phyloP scores from a whole-genome alignment of 2,329 filamentous ascomycete genomes.

The Cladosporium sp. region DNA sequence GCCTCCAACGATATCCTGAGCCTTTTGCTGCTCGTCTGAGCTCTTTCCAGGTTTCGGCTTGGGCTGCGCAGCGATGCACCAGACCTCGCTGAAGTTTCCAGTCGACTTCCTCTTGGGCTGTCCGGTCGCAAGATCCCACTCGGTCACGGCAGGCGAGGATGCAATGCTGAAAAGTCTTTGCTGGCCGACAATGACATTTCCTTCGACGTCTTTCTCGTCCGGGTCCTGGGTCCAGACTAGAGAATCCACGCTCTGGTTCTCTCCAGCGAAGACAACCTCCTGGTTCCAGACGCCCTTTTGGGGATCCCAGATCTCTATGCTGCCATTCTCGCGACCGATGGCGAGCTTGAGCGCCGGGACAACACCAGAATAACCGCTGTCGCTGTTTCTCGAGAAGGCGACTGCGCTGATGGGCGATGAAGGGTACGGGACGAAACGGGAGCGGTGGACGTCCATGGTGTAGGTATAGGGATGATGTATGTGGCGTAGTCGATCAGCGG shows the following conservation, averaged over 20 bases:
- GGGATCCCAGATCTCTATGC: constrained; percentile 98
- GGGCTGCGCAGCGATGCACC: constrained; percentile 91
- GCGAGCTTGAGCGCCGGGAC: constrained; percentile 71
- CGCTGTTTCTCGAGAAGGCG: constrained; percentile 79
- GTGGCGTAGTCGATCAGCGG: constrained; percentile 3
- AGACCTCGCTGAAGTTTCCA: constrained; percentile 93
- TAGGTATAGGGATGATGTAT: background rate
- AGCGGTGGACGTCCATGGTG: constrained; percentile 92
- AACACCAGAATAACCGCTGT: constrained; percentile 41
- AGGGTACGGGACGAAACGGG: constrained; percentile 91
- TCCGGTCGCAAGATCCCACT: constrained; percentile 87
- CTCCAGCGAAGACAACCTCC: constrained; percentile 83
- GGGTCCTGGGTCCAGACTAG: constrained; percentile 89
- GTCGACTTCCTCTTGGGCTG: constrained; percentile 77
- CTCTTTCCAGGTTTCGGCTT: constrained; percentile 41
- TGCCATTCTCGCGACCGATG: constrained; percentile 87
- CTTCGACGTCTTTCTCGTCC: constrained; percentile 65
- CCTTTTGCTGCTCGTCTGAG: constrained; percentile 30
- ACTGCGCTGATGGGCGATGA: constrained; percentile 91
- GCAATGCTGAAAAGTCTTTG: constrained; percentile 94
- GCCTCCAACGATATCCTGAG: constrained; percentile 73
- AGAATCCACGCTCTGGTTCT: constrained; percentile 84
- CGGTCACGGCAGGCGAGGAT: constrained; percentile 86
- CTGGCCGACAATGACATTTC: constrained; percentile 65
- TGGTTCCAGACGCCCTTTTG: constrained; percentile 81